Evolutionary conservation across 1,139 yeast species (phyloP).

Genomic region (Saccharomyces hybrid): DNA sequence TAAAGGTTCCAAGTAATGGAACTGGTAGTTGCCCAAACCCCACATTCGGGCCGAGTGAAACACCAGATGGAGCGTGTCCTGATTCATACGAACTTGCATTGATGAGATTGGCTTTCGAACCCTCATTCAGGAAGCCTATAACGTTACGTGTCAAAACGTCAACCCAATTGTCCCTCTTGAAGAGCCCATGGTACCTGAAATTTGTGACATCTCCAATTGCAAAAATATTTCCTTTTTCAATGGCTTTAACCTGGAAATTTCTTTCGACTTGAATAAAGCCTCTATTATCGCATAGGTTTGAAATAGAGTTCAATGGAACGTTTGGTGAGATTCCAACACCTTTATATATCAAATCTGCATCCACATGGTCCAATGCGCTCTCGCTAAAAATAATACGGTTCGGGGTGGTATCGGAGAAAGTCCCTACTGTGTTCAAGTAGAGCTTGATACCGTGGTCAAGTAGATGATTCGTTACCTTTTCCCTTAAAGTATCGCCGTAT

Average conservation of each 20-base stretch:
- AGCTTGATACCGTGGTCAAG: not conserved
- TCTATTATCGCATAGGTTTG: not conserved
- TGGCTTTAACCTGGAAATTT: constrained; percentile 1
- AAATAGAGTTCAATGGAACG: not conserved
- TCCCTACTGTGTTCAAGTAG: not conserved
- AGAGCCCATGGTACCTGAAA: constrained; percentile 5
- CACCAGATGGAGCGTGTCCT: not conserved
- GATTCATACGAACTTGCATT: not conserved
- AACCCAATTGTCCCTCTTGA: constrained; percentile 8
- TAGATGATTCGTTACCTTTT: not conserved
- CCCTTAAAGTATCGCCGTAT: not conserved
- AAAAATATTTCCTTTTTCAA: constrained; percentile 3
- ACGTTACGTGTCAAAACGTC: constrained; percentile 4
- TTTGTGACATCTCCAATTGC: constrained; percentile 8
- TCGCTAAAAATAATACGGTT: not conserved
- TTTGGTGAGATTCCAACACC: not conserved
- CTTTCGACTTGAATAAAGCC: not conserved
- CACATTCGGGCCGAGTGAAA: not conserved
- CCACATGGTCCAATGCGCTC: not conserved
- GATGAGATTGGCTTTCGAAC: not conserved
- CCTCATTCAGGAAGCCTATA: not conserved
- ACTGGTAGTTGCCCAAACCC: not conserved
- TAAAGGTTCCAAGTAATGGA: not conserved
- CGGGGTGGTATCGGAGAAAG: not conserved
- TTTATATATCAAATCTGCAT: not conserved